These are phyloP conservation scores for Nicotiana otophora DNA, from an alignment of 257 asterid genomes.

Conservation along the genomic window DNA sequence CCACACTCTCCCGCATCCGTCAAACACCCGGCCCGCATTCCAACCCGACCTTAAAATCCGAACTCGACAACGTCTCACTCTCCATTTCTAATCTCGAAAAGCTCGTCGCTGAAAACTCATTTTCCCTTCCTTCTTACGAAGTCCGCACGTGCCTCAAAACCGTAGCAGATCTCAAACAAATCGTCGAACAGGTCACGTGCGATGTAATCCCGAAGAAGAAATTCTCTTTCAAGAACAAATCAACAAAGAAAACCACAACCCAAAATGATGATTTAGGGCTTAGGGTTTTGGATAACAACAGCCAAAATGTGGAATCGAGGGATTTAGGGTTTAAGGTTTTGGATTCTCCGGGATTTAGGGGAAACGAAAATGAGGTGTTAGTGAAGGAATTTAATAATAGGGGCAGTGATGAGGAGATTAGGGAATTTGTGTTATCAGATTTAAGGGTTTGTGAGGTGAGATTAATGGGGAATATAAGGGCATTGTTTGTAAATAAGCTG, in stretches of 20 bases:
- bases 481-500: slow-evolving; percentile 65
- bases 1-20: slow-evolving; percentile 44
- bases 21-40: slow-evolving; percentile 22
- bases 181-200: slow-evolving; percentile 51
- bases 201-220: slow-evolving; percentile 73
- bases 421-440: slow-evolving; percentile 62
- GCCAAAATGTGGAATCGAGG: not conserved
- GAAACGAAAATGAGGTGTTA: slow-evolving; percentile 39
- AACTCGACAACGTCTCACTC: slow-evolving; percentile 42
- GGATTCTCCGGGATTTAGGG: slow-evolving; percentile 57
- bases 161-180: slow-evolving; percentile 46
- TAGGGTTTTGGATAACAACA: slow-evolving; percentile 25
- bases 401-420: slow-evolving; percentile 30
- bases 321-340: slow-evolving; percentile 26
- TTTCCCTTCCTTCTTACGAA: slow-evolving; percentile 70
- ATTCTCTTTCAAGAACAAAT: slow-evolving; percentile 72
- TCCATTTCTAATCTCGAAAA: slow-evolving; percentile 68
- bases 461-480: slow-evolving; percentile 67
- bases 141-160: slow-evolving; percentile 63
- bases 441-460: slow-evolving; percentile 62
- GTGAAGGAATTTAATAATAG: slow-evolving; percentile 40
- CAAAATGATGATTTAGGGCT: slow-evolving; percentile 26
- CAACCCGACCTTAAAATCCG: slow-evolving; percentile 34
- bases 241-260: slow-evolving; percentile 34
- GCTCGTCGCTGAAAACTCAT: slow-evolving; percentile 65